A percentile compares a stretch with the other conserved stretches of the same genome.
Evolutionary conservation across 2,329 filamentous ascomycete species (phyloP).

Genomic region (Aspergillus sp.): DNA sequence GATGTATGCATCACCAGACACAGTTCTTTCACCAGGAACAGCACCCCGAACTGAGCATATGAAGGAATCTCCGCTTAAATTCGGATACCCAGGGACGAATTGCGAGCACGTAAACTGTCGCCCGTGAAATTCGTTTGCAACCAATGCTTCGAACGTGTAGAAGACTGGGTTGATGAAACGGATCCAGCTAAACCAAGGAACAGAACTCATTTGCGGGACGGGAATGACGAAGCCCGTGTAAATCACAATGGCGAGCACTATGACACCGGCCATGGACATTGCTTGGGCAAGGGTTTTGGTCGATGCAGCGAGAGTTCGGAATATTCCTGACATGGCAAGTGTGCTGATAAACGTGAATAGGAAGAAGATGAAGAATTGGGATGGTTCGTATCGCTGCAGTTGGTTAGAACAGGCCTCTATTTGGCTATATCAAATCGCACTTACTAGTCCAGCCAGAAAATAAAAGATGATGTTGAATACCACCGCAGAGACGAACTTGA

Average conservation of each 20-base stretch:
- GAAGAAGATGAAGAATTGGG: slow-evolving; percentile 57
- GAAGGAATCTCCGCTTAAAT: slow-evolving; percentile 41
- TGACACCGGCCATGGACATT: slow-evolving; percentile 49
- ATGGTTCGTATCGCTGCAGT: slow-evolving; percentile 27
- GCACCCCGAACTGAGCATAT: slow-evolving; percentile 52
- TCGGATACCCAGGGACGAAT: slow-evolving; percentile 41
- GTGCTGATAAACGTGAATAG: slow-evolving; percentile 55
- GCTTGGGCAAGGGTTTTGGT: slow-evolving; percentile 59
- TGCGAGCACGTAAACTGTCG: slow-evolving; percentile 51
- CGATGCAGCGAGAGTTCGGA: slow-evolving; percentile 53
- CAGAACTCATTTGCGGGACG: slow-evolving; percentile 46
- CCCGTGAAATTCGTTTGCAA: slow-evolving; percentile 53
- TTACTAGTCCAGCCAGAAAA: slow-evolving; percentile 70
- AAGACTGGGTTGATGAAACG: slow-evolving; percentile 59
- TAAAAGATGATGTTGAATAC: slow-evolving; percentile 76
- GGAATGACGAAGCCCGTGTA: slow-evolving; percentile 62
- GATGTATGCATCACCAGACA: slow-evolving; percentile 59
- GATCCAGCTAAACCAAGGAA: slow-evolving; percentile 60
- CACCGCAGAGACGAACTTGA: slow-evolving; percentile 67
- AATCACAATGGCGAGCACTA: slow-evolving; percentile 54
- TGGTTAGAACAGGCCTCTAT: not conserved
- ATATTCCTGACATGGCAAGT: slow-evolving; percentile 53
- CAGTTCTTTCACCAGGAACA: slow-evolving; percentile 45
- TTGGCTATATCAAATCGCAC: not conserved
- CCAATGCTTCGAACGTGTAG: slow-evolving; percentile 58